phyloP scores from a whole-genome alignment of 2,329 filamentous ascomycete species.

The Beauveria caledonica region DNA sequence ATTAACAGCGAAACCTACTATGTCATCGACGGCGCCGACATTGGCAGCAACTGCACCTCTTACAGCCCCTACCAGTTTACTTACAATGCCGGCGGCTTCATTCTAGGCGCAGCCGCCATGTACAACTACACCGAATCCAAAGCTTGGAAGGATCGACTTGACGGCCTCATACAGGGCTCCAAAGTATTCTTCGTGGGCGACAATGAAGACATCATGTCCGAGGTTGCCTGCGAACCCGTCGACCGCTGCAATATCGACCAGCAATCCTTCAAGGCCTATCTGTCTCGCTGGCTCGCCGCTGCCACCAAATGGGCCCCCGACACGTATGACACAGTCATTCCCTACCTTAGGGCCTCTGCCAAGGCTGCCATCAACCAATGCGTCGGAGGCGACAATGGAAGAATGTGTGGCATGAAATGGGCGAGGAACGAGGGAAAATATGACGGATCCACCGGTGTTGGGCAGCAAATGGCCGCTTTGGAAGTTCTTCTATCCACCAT shows the following conservation, averaged over 20 bases:
- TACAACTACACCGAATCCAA: constrained; percentile 50
- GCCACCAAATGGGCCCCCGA: constrained; percentile 57
- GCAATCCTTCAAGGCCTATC: constrained; percentile 56
- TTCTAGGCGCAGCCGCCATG: constrained; percentile 60
- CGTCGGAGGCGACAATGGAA: constrained; percentile 45
- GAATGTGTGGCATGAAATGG: constrained; percentile 55
- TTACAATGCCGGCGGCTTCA: constrained; percentile 59
- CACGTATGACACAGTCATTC: constrained; percentile 44
- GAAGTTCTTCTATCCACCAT: constrained; percentile 57
- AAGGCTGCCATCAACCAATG: constrained; percentile 50
- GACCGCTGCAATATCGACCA: constrained; percentile 54
- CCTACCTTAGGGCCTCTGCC: constrained; percentile 46
- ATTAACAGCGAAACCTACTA: constrained; percentile 48
- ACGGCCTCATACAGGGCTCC: constrained; percentile 46
- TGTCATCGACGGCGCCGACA: constrained; percentile 55
- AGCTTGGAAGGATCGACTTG: constrained; percentile 50
- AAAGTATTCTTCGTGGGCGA: constrained; percentile 47
- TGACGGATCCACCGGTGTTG: constrained; percentile 54
- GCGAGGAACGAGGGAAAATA: constrained; percentile 37
- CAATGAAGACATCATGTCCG: constrained; percentile 50
- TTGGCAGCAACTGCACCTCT: constrained; percentile 46
- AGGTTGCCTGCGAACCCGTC: constrained; percentile 56
- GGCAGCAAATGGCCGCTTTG: constrained; percentile 63
- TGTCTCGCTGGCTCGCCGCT: constrained; percentile 52
- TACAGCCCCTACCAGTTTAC: constrained; percentile 58